Conservation (phyloP, 2,329 filamentous ascomycete species). For the Sclerotinia subarctica region DNA sequence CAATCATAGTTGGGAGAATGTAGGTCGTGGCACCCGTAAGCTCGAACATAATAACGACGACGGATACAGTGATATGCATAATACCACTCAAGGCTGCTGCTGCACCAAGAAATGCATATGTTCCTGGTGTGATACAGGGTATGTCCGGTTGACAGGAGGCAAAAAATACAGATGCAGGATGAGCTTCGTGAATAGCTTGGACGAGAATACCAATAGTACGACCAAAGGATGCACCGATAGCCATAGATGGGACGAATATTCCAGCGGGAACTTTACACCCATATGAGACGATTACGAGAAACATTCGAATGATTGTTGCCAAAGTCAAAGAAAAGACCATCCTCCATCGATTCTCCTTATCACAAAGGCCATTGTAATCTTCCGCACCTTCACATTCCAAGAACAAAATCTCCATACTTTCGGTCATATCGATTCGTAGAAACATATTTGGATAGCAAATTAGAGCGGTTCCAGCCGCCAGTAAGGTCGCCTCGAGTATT, state of each 20-base stretch:
- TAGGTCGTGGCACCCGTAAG: slow-evolving; percentile 96
- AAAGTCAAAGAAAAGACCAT: slow-evolving; percentile 76
- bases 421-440: slow-evolving; percentile 94
- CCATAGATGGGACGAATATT: slow-evolving; percentile 98
- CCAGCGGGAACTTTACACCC: slow-evolving; percentile 97
- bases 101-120: slow-evolving; percentile 92
- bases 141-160: slow-evolving; percentile 84
- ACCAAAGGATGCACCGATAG: slow-evolving; percentile 90
- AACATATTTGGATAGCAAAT: slow-evolving; percentile 98
- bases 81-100: slow-evolving; percentile 90
- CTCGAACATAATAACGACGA: slow-evolving; percentile 99
- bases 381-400: slow-evolving; percentile 86
- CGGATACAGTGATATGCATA: slow-evolving; percentile 96
- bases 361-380: slow-evolving; percentile 87
- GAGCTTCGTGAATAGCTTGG: slow-evolving; percentile 79
- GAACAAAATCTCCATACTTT: slow-evolving; percentile 98
- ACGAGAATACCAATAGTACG: slow-evolving; percentile 93
- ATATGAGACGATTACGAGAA: slow-evolving; percentile 92
- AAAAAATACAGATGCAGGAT: slow-evolving; percentile 82
- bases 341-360: slow-evolving; percentile 67
- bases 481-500: slow-evolving; percentile 77
- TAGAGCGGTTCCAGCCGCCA: slow-evolving; percentile 80
- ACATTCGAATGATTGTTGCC: slow-evolving; percentile 76
- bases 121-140: slow-evolving; percentile 94
- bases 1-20: slow-evolving; percentile 97